Percentiles rank a stretch among this genome's conserved stretches.
Conservation (phyloP, 345 rosid species). For the Citropsis articulata region DNA sequence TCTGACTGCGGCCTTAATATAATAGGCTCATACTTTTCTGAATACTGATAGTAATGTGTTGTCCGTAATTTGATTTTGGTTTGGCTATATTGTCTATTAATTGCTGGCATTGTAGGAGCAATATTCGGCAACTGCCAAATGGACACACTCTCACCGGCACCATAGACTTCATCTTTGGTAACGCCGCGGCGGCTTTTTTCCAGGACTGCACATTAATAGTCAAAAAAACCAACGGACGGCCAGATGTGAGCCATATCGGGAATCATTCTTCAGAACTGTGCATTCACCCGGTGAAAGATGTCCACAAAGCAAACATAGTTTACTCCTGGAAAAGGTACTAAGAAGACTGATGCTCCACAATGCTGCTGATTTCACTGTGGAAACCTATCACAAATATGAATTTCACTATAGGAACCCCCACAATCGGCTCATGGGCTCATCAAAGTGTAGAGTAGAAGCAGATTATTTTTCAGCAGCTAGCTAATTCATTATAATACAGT, state of each 20-base stretch:
- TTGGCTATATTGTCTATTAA: too few relatives aligned
- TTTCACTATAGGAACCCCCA: too few relatives aligned
- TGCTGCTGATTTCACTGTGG: slow-evolving; percentile 31
- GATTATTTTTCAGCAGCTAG: too few relatives aligned
- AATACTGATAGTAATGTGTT: too few relatives aligned
- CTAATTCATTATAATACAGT: too few relatives aligned
- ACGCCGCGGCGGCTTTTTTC: slow-evolving; percentile 49
- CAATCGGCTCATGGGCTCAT: too few relatives aligned
- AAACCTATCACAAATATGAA: slow-evolving; percentile 33
- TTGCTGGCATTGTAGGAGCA: too few relatives aligned
- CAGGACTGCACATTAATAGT: slow-evolving; percentile 65
- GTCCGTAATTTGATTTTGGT: too few relatives aligned
- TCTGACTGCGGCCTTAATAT: too few relatives aligned
- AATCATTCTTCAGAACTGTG: slow-evolving; percentile 60
- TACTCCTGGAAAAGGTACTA: slow-evolving; percentile 50
- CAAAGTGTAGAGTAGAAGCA: too few relatives aligned
- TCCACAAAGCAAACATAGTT: slow-evolving; percentile 36
- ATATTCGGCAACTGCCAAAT: slow-evolving; percentile 55
- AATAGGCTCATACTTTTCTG: too few relatives aligned
- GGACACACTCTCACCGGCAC: slow-evolving; percentile 71
- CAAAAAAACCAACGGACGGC: slow-evolving; percentile 34
- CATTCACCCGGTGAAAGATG: slow-evolving; percentile 41
- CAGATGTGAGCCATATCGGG: slow-evolving; percentile 57
- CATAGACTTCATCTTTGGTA: slow-evolving; percentile 68
- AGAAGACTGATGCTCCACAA: slow-evolving; percentile 21